Evolutionary conservation across 495 filamentous ascomycete species (phyloP).

Genomic region (Trichoderma erinaceum): DNA sequence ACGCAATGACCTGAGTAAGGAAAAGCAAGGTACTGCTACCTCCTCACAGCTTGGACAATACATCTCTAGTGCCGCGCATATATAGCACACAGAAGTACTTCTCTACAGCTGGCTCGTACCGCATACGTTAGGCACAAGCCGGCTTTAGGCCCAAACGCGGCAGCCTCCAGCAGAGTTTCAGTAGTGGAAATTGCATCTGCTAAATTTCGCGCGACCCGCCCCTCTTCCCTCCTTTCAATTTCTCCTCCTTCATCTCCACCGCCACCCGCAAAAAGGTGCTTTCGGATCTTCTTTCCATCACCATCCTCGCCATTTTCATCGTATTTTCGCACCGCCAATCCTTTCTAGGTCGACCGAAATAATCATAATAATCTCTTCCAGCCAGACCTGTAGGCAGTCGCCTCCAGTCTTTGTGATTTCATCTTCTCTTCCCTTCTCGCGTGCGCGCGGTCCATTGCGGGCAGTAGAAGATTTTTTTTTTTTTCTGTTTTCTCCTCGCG

Average conservation of each 20-base stretch:
- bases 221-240: conserved; percentile 11
- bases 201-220: conserved; percentile 10
- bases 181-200: background rate
- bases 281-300: background rate
- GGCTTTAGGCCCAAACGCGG: background rate
- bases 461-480: conserved; percentile 12
- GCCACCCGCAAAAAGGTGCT: conserved; percentile 5
- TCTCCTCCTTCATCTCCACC: conserved; percentile 10
- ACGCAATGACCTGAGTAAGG: background rate
- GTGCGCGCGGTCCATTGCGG: conserved; percentile 8
- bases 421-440: background rate
- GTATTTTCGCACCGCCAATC: background rate
- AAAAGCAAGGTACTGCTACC: background rate
- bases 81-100: background rate
- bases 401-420: background rate
- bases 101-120: background rate
- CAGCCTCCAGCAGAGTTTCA: conserved; percentile 4
- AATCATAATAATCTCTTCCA: background rate
- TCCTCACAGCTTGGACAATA: too few relatives aligned
- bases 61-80: background rate
- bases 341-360: background rate
- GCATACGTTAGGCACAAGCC: background rate
- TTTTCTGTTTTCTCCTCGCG: conserved; percentile 6
- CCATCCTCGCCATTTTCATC: background rate
- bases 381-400: conserved; percentile 4